Evolutionary conservation across 1,284 basidiomycete genomes (phyloP).

Genomic region (Chondrostereum purpureum): DNA sequence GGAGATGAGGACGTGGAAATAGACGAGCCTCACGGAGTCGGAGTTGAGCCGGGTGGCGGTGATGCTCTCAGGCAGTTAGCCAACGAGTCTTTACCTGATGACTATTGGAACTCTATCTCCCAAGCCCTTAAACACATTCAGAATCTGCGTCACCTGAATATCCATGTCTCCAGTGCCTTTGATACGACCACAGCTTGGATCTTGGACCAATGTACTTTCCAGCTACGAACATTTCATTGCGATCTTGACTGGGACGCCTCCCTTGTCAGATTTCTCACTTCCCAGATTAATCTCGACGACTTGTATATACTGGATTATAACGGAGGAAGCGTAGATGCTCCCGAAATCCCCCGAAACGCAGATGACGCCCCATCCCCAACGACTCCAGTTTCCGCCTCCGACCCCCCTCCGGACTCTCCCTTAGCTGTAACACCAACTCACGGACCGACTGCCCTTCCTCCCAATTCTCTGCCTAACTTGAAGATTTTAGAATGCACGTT

Average conservation of each 20-base stretch:
- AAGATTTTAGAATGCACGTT: slow-evolving; percentile 58
- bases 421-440: background rate
- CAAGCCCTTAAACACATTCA: slow-evolving; percentile 37
- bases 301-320: slow-evolving; percentile 55
- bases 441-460: slow-evolving; percentile 17
- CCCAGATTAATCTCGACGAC: slow-evolving; percentile 44
- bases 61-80: slow-evolving; percentile 1
- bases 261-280: slow-evolving; percentile 48
- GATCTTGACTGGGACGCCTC: slow-evolving; percentile 56
- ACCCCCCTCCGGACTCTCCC: slow-evolving; percentile 1
- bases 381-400: background rate
- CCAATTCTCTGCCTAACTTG: slow-evolving; percentile 38
- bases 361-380: slow-evolving; percentile 11
- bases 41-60: background rate
- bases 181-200: slow-evolving; percentile 46
- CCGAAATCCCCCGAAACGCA: slow-evolving; percentile 12
- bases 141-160: slow-evolving; percentile 43
- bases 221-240: slow-evolving; percentile 51
- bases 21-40: background rate
- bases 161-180: slow-evolving; percentile 37
- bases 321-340: slow-evolving; percentile 16
- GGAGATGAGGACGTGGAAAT: slow-evolving; percentile 12
- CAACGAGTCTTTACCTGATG: slow-evolving; percentile 21
- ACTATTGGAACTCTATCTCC: slow-evolving; percentile 46
- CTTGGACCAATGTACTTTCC: slow-evolving; percentile 40